Base-by-base conservation (phyloP, 805 yeast genomes). In the Wickerhamomyces pijperi region DNA sequence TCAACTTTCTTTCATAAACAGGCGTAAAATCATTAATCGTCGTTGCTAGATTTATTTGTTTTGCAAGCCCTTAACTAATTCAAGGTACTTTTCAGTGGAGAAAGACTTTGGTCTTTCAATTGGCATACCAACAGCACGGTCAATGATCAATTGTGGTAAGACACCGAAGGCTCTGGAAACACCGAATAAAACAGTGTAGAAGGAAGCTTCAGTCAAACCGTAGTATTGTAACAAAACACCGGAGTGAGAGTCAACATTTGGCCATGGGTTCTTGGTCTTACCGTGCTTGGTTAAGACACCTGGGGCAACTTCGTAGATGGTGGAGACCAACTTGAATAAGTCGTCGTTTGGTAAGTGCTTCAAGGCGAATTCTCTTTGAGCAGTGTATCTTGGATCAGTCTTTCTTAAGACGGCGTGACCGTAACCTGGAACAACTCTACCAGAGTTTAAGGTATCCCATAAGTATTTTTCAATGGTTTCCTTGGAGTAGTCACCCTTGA, bases 241-340 rank as follows among this genome's bases (percentile, higher is more conserved):
- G 37, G 90, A 81, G 67, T 80, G 86, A 39, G 92, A 80, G 66
- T 82, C 94, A 49, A 82, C 94, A 60, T 82, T 82, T 65, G 94
- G 92, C 87, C 87, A 82, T 66, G 92, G 92, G 76, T 82, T 82
- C 76, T 82, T 82, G 58, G 90, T 82, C 76, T 83, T 83, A 63
- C 90, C 92, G 63, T 82, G 90, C 66, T 79, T 70, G 52, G 82
- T 77, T 52, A 82, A 72, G 38, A 82, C 90, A 50, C 63, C 72
- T 64, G 92, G 92, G 46, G 92, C 92, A 53, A 82, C 83, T 63
- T 82, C 80, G 65, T 79, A 81, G 56, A 82, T 78, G 58, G 74
- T 72, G 42, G 83, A 74, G 34, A 83, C 92, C 43, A 83, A 71
- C 67, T 78, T 76, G 76, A 82, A 83, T 60, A 81, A 63, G 53